Base-by-base conservation (phyloP, 805 yeast species). In the Candida bentonensis region DNA sequence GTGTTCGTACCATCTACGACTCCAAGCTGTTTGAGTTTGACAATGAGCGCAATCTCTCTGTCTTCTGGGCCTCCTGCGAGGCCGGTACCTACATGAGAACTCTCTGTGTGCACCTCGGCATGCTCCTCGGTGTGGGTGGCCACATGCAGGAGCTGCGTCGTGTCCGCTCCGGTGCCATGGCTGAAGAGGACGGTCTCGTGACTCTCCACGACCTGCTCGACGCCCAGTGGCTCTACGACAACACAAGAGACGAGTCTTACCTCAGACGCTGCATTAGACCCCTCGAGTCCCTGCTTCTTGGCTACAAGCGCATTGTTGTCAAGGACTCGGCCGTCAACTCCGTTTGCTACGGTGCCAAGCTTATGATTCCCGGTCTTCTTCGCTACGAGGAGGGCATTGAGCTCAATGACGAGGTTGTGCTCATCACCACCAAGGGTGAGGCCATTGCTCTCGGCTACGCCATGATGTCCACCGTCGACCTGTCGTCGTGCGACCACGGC, bases 31-130 rank as follows among this genome's bases (percentile, higher is more conserved):
- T 92, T 58, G 98, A 92, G 69, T 92, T 92, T 60, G 98, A 88
- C 69, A 83, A 87, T 68, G 88, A 92, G 69, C 82, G 97, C 67
- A 89, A 92, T 57, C 74, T 92, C 50, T 95, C 95, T 70, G 97
- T 92, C 27, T 92, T 92, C 72, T 92, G 98, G 98, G 98, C 97
- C 48, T 83, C 95, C 36, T 92, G 98, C 76, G 98, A 92, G 73
- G 98, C 98, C 49, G 98, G 98, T 69, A 92, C 98, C 49, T 92
- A 92, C 70, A 92, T 92, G 96, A 83, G 98, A 76, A 92, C 98
- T 42, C 72, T 92, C 57, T 92, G 98, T 81, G 98, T 92, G 46
- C 98, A 92, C 68, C 72, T 92, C 59, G 98, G 98, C 70, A 88
- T 92, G 95, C 74, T 92, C 48, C 74, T 92, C 53, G 96, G 97